Evolutionary conservation across 441 rosid genomes (phyloP).

Genomic region (Dalechampia spathulata): DNA sequence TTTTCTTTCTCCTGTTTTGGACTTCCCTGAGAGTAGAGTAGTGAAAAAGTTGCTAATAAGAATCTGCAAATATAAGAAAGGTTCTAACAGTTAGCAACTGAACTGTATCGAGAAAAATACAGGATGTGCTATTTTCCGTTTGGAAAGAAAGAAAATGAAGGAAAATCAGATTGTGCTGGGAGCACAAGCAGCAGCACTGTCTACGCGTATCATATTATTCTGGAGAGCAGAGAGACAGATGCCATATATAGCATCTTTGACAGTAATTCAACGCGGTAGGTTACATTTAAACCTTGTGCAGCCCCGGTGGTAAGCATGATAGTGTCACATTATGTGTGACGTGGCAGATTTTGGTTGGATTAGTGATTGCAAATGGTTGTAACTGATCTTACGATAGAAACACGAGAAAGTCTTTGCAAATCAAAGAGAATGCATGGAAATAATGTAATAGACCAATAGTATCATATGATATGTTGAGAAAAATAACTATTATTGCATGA

Average conservation of each 20-base stretch:
- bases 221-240: not conserved
- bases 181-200: not conserved
- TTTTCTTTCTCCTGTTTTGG: not conserved
- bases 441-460: too few relatives aligned
- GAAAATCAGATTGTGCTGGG: not conserved
- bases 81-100: not conserved
- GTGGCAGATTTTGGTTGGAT: not conserved
- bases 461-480: too few relatives aligned
- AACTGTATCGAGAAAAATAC: not conserved
- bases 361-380: not conserved
- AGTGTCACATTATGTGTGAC: not conserved
- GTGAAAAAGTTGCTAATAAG: not conserved
- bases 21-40: not conserved
- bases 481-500: too few relatives aligned
- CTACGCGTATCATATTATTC: not conserved
- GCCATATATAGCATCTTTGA: not conserved
- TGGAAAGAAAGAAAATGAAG: conserved; percentile 14
- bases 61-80: not conserved
- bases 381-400: not conserved
- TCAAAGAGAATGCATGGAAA: too few relatives aligned
- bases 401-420: too few relatives aligned
- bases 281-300: not conserved
- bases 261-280: not conserved
- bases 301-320: too few relatives aligned
- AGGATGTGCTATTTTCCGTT: conserved; percentile 7